Conservation (phyloP, 495 filamentous ascomycete genomes). For the Penicillium fimorum region DNA sequence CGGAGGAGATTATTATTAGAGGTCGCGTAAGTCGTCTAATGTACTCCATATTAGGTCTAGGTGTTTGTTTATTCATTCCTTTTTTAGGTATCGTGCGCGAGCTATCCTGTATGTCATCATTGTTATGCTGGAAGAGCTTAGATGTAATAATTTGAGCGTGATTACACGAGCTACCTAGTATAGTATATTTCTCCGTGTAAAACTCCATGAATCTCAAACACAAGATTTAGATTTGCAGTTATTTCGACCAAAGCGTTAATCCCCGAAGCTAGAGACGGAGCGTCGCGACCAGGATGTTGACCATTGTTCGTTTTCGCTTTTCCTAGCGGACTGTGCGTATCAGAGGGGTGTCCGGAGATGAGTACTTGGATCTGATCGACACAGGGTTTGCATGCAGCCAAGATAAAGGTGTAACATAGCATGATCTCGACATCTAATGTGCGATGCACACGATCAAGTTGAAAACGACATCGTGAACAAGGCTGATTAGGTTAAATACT, state of each 20-base stretch:
- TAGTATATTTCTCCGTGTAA: neutral
- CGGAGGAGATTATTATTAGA: neutral
- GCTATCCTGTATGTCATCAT: neutral
- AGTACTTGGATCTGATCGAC: constrained; percentile 15
- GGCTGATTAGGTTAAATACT: constrained; percentile 2
- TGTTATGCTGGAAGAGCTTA: neutral
- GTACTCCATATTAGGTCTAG: neutral
- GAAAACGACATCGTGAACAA: neutral
- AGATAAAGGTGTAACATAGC: constrained; percentile 6
- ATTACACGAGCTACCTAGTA: constrained; percentile 2
- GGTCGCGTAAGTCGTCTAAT: constrained; percentile 5
- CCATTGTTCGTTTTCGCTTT: neutral
- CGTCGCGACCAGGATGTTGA: neutral
- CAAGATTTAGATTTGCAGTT: neutral
- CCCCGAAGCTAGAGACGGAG: neutral
- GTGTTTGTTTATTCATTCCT: constrained; percentile 7
- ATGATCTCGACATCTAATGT: neutral
- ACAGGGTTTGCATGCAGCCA: constrained; percentile 24
- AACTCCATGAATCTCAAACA: neutral
- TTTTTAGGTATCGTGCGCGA: neutral
- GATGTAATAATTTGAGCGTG: neutral
- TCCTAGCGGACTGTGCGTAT: constrained; percentile 4
- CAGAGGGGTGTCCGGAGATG: neutral
- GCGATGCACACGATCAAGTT: neutral
- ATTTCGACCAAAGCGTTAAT: neutral